phyloP scores from a whole-genome alignment of 164 flowering plant genomes.

The Dillenia suffruticosa region DNA sequence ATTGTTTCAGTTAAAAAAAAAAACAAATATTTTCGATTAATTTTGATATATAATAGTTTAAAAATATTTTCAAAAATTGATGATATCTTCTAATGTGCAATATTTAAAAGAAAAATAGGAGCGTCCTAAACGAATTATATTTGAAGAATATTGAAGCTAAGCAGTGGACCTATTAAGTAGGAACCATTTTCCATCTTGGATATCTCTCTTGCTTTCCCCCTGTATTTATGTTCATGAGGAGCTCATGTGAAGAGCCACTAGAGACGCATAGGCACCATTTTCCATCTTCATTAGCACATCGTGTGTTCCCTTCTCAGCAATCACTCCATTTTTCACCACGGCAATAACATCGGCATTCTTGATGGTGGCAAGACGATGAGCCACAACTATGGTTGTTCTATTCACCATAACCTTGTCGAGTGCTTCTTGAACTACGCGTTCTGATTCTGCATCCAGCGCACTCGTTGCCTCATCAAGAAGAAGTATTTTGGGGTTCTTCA shows the following conservation, averaged over 20 bases:
- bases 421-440: conserved; percentile 10
- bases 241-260: neutral
- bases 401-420: conserved; percentile 13
- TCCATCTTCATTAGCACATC: neutral
- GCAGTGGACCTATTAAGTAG: no score
- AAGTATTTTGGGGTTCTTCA: conserved; percentile 15
- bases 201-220: no score
- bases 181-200: no score
- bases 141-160: no score
- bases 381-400: conserved; percentile 17
- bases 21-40: no score
- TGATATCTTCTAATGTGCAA: no score
- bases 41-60: no score
- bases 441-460: conserved; percentile 20
- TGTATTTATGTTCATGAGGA: neutral
- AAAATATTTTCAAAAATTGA: no score
- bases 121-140: no score
- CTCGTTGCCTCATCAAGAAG: conserved; percentile 19
- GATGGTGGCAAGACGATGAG: conserved; percentile 12
- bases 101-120: no score
- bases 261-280: neutral
- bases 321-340: conserved; percentile 8
- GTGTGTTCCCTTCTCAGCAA: conserved; percentile 1
- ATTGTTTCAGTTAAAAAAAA: no score
- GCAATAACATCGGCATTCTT: conserved; percentile 10